A percentile compares a stretch with the other conserved stretches of the same genome.
Evolutionary conservation across 148 eudicot species (phyloP).

Genomic region (Oxyria digyna): DNA sequence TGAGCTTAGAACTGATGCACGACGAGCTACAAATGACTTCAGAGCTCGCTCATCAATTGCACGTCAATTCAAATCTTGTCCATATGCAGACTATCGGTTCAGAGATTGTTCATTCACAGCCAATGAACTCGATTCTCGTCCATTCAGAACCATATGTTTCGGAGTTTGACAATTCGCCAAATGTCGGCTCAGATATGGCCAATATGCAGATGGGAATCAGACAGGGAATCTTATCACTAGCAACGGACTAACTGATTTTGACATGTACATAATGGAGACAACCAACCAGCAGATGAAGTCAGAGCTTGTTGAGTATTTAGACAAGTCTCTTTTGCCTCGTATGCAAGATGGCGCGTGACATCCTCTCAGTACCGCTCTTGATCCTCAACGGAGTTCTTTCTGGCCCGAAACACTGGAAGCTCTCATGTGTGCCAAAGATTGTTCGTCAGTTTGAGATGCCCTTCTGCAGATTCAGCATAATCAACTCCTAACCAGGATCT

Average conservation of each 20-base stretch:
- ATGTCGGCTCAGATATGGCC: too few relatives aligned
- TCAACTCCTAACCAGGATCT: too few relatives aligned
- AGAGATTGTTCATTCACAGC: slow-evolving; percentile 9
- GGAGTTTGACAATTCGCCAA: too few relatives aligned
- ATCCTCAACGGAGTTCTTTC: slow-evolving; percentile 34
- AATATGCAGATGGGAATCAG: slow-evolving; percentile 34
- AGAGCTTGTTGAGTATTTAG: slow-evolving; percentile 83
- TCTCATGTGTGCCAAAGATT: slow-evolving; percentile 61
- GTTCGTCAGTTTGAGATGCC: slow-evolving; percentile 29
- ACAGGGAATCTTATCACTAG: too few relatives aligned
- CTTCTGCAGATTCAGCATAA: background rate
- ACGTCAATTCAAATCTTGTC: slow-evolving; percentile 1
- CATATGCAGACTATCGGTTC: slow-evolving; percentile 6
- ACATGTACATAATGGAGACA: slow-evolving; percentile 77
- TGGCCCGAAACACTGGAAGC: slow-evolving; percentile 68
- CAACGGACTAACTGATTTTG: slow-evolving; percentile 73
- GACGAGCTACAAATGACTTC: background rate
- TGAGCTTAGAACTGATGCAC: slow-evolving; percentile 4
- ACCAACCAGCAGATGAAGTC: slow-evolving; percentile 67
- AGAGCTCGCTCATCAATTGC: background rate
- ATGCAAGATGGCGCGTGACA: slow-evolving; percentile 83
- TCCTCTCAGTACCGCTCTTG: slow-evolving; percentile 50
- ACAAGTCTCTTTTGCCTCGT: slow-evolving; percentile 81
- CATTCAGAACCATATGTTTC: slow-evolving; percentile 13
- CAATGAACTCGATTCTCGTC: slow-evolving; percentile 10